phyloP scores from a whole-genome alignment of 257 asterid species.

The Plectranthus barbatus region DNA sequence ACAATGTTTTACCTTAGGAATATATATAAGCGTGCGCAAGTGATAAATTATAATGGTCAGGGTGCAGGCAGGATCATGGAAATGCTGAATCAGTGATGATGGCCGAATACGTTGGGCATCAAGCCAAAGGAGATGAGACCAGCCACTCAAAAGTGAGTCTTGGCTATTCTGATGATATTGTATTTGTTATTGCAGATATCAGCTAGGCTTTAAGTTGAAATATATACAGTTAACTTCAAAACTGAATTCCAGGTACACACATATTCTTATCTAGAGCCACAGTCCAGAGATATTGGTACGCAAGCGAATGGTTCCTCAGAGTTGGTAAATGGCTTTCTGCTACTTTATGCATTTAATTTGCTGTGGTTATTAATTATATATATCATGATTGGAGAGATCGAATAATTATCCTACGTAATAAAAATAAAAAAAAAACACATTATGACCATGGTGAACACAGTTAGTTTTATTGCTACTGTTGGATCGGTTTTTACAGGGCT shows the following conservation, averaged over 20 bases:
- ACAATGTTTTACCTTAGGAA: too few relatives aligned
- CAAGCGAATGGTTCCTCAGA: slow-evolving; percentile 7
- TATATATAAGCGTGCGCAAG: too few relatives aligned
- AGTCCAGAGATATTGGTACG: neutral
- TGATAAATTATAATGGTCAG: slow-evolving; percentile 17
- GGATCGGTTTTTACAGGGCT: too few relatives aligned
- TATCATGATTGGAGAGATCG: neutral
- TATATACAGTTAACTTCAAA: too few relatives aligned
- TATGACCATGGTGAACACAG: neutral
- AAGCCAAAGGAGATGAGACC: slow-evolving; percentile 20
- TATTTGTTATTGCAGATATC: too few relatives aligned
- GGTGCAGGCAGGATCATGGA: slow-evolving; percentile 20
- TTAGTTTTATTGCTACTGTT: neutral
- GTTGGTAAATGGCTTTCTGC: slow-evolving; percentile 18
- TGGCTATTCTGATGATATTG: neutral
- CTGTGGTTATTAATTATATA: neutral
- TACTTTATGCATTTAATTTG: neutral
- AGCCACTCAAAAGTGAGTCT: slow-evolving; percentile 32
- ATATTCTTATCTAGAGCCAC: slow-evolving; percentile 18
- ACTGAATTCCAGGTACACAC: slow-evolving; percentile 18
- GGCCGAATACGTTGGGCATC: slow-evolving; percentile 17
- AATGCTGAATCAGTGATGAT: slow-evolving; percentile 15
- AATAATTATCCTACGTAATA: too few relatives aligned
- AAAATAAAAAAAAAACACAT: too few relatives aligned
- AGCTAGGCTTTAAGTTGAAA: too few relatives aligned